These are phyloP conservation scores for Aristolochia californica DNA, from an alignment of 164 flowering plant genomes.

Conservation along the genomic window DNA sequence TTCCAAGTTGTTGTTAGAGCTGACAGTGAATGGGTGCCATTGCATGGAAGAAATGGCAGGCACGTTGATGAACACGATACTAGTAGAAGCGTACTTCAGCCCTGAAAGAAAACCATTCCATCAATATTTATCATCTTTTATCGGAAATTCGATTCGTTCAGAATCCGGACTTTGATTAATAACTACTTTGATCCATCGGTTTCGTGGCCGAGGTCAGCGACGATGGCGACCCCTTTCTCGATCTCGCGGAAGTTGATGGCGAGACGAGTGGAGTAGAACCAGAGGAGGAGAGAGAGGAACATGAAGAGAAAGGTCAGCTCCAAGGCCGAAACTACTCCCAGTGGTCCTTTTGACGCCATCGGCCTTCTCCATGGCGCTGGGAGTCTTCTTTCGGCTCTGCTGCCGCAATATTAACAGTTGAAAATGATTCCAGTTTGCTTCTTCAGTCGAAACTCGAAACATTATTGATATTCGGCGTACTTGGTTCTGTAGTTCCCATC, in stretches of 20 bases:
- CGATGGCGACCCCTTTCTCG: conserved; percentile 7
- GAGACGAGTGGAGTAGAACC: conserved; percentile 34
- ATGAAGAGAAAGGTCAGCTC: conserved; percentile 46
- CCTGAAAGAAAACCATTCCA: conserved; percentile 13
- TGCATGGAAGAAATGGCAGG: conserved; percentile 67
- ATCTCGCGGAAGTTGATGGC: conserved; percentile 22
- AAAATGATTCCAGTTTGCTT: background rate
- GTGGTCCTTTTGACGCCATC: conserved; percentile 52
- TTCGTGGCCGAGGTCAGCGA: no score
- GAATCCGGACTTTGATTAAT: no score
- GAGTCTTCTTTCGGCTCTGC: background rate
- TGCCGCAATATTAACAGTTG: background rate
- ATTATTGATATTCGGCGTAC: background rate
- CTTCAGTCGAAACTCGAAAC: background rate
- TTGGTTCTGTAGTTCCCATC: background rate
- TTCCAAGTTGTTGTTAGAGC: conserved; percentile 46
- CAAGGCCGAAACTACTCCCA: conserved; percentile 52
- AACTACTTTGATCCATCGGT: no score
- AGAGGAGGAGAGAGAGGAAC: conserved; percentile 60
- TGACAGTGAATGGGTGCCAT: conserved; percentile 77
- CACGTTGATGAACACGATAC: conserved; percentile 48
- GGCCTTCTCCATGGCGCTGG: conserved; percentile 31
- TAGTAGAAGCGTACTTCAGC: conserved; percentile 43
- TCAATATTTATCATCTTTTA: no score
- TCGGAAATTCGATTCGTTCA: no score